Conservation (phyloP, 345 rosid genomes). For the Excoecaria agallocha region DNA sequence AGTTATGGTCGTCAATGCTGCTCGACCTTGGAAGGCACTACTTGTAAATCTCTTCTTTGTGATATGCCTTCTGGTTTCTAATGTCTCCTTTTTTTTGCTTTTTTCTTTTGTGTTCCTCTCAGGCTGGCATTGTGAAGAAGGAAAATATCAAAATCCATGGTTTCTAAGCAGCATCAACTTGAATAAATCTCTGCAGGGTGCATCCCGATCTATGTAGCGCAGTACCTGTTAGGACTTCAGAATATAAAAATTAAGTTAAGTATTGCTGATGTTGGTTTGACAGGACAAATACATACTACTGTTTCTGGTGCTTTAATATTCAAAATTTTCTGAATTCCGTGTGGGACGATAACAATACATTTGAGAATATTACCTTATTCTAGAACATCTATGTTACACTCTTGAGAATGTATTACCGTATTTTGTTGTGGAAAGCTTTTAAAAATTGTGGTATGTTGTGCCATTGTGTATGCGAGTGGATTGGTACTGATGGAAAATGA, state of each 20-base stretch:
- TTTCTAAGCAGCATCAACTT: slow-evolving; percentile 44
- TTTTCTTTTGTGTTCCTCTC: background rate
- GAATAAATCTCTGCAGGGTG: slow-evolving; percentile 5
- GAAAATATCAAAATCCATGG: slow-evolving; percentile 94
- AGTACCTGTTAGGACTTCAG: background rate
- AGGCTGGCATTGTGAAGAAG: slow-evolving; percentile 97
- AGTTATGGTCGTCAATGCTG: background rate
- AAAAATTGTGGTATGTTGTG: background rate
- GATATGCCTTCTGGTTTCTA: background rate
- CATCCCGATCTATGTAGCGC: background rate
- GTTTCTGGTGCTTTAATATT: background rate
- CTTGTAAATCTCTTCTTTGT: background rate
- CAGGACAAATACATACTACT: too few species aligned
- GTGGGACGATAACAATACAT: slow-evolving; percentile 7
- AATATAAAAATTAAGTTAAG: background rate
- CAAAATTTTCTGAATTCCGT: background rate
- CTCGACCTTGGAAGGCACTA: background rate
- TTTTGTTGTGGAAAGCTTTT: background rate
- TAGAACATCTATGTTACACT: background rate
- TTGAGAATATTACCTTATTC: background rate
- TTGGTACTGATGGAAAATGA: background rate
- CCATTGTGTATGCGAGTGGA: background rate
- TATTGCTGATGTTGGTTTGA: slow-evolving; percentile 3
- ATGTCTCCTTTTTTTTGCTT: too few species aligned
- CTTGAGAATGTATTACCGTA: background rate